Evolutionary conservation across 2,329 filamentous ascomycete species (phyloP).

Genomic region (Trichoderma atrobrunneum): DNA sequence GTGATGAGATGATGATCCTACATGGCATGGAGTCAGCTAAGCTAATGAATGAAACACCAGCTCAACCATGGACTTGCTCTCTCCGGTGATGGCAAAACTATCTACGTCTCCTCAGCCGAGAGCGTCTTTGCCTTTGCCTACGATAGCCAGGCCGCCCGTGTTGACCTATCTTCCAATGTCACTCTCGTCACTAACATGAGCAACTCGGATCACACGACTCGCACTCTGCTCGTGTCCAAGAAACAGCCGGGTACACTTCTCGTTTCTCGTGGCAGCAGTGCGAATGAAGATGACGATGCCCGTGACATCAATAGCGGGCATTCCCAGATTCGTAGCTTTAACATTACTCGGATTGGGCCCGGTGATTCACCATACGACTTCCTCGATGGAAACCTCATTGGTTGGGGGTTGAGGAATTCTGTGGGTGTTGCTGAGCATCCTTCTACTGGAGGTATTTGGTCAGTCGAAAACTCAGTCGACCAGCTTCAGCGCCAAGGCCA

Average conservation of each 20-base stretch:
- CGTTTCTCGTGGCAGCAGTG: conserved; percentile 62
- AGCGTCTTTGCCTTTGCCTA: conserved; percentile 66
- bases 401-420: conserved; percentile 72
- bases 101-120: conserved; percentile 57
- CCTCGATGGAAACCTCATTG: conserved; percentile 47
- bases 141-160: conserved; percentile 49
- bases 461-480: conserved; percentile 70
- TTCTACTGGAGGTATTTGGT: conserved; percentile 49
- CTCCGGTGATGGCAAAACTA: conserved; percentile 49
- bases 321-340: conserved; percentile 64
- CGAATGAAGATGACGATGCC: conserved; percentile 60
- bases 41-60: conserved; percentile 30
- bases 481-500: conserved; percentile 54
- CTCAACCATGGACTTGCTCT: conserved; percentile 57
- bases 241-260: conserved; percentile 56
- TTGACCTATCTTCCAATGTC: conserved; percentile 38
- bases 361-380: conserved; percentile 42
- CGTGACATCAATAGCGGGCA: conserved; percentile 52
- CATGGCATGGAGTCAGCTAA: background rate
- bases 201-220: conserved; percentile 59
- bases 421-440: conserved; percentile 68
- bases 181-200: conserved; percentile 62
- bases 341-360: conserved; percentile 35
- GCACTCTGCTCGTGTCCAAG: conserved; percentile 62
- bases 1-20: conserved; percentile 17